Conservation (phyloP, 768 basidiomycete genomes). For the Suillus variegatus region DNA sequence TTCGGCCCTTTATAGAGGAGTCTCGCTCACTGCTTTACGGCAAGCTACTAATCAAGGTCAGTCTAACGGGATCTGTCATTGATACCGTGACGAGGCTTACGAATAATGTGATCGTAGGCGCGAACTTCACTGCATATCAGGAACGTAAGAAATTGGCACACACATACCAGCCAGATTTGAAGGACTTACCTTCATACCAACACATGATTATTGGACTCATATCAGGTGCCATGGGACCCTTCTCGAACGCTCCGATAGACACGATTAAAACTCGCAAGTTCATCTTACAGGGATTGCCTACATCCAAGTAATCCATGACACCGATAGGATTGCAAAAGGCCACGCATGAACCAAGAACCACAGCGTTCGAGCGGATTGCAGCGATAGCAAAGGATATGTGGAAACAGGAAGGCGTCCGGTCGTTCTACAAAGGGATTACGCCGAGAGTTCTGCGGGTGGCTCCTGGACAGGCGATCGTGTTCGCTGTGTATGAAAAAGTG, state of each 20-base stretch:
- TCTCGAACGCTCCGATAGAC: constrained; percentile 96
- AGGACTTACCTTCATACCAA: constrained; percentile 89
- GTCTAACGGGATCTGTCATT: constrained; percentile 5
- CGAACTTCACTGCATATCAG: constrained; percentile 98
- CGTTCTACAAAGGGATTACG: constrained; percentile 99
- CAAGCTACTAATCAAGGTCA: constrained; percentile 98
- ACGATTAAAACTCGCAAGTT: constrained; percentile 90
- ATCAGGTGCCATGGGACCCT: constrained; percentile 97
- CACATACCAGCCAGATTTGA: constrained; percentile 72
- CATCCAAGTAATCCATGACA: constrained; percentile 6
- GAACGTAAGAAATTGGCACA: constrained; percentile 89
- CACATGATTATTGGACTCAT: constrained; percentile 94
- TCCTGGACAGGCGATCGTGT: constrained; percentile 95
- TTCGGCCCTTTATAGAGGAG: constrained; percentile 85
- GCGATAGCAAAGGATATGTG: constrained; percentile 93
- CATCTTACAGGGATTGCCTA: constrained; percentile 5
- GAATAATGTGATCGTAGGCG: constrained; percentile 49
- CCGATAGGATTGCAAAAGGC: constrained; percentile 81
- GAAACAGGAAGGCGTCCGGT: constrained; percentile 79
- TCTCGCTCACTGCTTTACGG: constrained; percentile 87
- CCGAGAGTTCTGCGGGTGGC: constrained; percentile 95
- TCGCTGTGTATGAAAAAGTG: constrained; percentile 95
- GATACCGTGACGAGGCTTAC: constrained; percentile 5
- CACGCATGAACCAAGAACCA: constrained; percentile 67
- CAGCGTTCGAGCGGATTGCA: constrained; percentile 77